Base-by-base conservation (phyloP, 106 monocot genomes). In the Alisma plantagoaquatica region DNA sequence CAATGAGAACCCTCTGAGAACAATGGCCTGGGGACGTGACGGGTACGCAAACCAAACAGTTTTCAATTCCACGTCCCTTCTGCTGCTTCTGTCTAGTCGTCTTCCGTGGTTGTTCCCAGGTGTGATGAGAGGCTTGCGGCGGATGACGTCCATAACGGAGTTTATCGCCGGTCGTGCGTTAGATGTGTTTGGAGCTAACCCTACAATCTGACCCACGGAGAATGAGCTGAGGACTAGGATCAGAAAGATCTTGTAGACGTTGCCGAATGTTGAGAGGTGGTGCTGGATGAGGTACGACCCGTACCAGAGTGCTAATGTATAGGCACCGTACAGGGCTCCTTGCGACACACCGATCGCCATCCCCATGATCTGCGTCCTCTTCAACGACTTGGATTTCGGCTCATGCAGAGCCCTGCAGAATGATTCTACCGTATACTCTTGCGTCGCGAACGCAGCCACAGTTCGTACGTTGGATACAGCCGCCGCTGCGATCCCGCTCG, bases 151-250 rank as follows among this genome's bases (percentile, higher is more conserved):
- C 46, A 93, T 87, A 15, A 87, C 69, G 0, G 87, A 93, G 16
- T 83, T 77, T 27, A 93, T 77, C 27, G 93, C 79, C 33, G 87
- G 87, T 1, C 87, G 80, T 1, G 87, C 93, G 27, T 77, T 82
- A 51, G 83, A 56, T 42, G 87, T 87, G 56, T 93, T 87, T 0
- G 93, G 87, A 1, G 87, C 87, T 10, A 93, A 80, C 70, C 87
- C 87, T 14, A 87, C 83, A 2, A 83, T 87, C 66, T 93, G 87
- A 0, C 87, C 93, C 3, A 93, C 87, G 7, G 83, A 87, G 50
- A 87, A 87, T 55, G 87, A 87, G 8, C 83, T 93, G 23, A 87
- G 72, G 45, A 93, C 83, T 2, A 93, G 83, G 46, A 93, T 80
- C 4, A 93, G 77, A 27, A 93, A 87, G 14, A 87, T 83, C 57